Conservation (phyloP, 148 eudicot genomes). For the Agrostemma githago region DNA sequence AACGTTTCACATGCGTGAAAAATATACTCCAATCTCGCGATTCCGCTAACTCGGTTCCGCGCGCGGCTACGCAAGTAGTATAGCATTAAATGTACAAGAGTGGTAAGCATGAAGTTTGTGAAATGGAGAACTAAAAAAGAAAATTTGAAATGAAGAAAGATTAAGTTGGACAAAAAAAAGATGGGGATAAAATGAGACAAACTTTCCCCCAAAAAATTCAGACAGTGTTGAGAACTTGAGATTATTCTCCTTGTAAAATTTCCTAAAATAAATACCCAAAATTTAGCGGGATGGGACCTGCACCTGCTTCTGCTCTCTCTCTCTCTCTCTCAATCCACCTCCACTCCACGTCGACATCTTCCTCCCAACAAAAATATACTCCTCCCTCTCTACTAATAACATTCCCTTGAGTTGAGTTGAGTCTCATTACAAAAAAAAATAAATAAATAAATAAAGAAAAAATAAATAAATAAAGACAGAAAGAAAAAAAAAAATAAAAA, state of each 20-base stretch:
- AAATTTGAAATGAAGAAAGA: too few species aligned
- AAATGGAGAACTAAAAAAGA: too few species aligned
- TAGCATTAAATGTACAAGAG: too few species aligned
- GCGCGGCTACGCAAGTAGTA: too few species aligned
- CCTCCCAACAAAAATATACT: not conserved
- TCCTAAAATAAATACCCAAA: constrained; percentile 4
- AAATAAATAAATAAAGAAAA: too few species aligned
- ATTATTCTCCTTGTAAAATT: not conserved
- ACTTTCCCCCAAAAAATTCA: not conserved
- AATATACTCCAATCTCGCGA: too few species aligned
- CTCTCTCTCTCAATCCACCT: not conserved
- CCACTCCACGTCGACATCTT: constrained; percentile 14
- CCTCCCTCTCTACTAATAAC: too few species aligned
- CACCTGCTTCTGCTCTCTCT: not conserved
- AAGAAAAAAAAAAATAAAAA: constrained; percentile 2
- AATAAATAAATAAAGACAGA: too few species aligned
- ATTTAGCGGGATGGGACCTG: constrained; percentile 13
- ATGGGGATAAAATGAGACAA: not conserved
- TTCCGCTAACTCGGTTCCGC: too few species aligned
- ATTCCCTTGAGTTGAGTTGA: constrained; percentile 3
- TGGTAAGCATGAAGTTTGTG: too few species aligned
- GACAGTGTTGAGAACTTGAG: not conserved
- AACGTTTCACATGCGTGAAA: too few species aligned
- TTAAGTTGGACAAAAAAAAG: too few species aligned
- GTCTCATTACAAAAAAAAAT: not conserved